Percentiles rank a stretch among this genome's conserved stretches.
Evolutionary conservation across 148 eudicot species (phyloP).

Genomic region (Arbutus unedo): DNA sequence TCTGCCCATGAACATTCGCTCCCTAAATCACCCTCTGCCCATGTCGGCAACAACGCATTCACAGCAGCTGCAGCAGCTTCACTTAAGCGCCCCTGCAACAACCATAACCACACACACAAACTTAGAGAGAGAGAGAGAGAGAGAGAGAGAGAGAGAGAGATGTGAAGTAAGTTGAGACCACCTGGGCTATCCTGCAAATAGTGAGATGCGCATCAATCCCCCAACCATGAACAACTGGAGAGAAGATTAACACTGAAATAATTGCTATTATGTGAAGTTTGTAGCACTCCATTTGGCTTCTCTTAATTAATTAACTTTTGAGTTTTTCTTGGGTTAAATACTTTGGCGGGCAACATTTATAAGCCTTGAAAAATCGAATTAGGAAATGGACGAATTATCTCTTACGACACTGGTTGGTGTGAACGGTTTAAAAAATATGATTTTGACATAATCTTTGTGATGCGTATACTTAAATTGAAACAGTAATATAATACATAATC

Average conservation of each 20-base stretch:
- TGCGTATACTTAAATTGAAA: no score
- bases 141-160: background rate
- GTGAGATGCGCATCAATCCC: background rate
- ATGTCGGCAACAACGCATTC: conserved; percentile 39
- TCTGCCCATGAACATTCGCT: conserved; percentile 68
- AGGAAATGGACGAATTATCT: background rate
- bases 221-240: background rate
- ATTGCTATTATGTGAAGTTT: background rate
- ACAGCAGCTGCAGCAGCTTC: conserved; percentile 60
- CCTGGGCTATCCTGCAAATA: background rate
- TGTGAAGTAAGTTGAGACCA: background rate
- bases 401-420: background rate
- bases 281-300: background rate
- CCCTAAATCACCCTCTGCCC: conserved; percentile 30
- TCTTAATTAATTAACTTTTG: background rate
- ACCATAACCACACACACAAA: background rate
- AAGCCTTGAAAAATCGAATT: background rate
- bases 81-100: conserved; percentile 50
- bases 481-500: no score
- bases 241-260: background rate
- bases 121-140: background rate
- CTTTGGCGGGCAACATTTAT: background rate
- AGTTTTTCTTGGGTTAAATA: background rate
- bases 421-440: background rate
- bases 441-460: no score